These are phyloP conservation scores for Yamadazyma paraphyllophila DNA, from an alignment of 805 yeast species.

Conservation along the genomic window DNA sequence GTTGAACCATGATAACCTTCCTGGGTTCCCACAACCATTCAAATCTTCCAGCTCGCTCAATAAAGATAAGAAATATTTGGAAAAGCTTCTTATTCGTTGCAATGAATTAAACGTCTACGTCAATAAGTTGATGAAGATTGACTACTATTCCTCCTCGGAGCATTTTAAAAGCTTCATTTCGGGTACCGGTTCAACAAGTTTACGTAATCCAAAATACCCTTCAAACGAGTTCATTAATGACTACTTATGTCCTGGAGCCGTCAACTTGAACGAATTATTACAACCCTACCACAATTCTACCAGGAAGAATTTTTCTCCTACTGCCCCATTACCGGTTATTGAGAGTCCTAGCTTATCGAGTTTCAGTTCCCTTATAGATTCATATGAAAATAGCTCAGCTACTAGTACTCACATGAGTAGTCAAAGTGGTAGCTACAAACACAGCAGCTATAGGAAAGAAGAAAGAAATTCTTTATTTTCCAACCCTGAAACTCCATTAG, in stretches of 20 bases:
- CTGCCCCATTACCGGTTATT: conserved; percentile 23
- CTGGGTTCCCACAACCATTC: conserved; percentile 32
- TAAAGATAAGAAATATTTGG: conserved; percentile 15
- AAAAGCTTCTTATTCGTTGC: conserved; percentile 20
- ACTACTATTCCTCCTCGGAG: conserved; percentile 25
- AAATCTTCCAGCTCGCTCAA: conserved; percentile 6
- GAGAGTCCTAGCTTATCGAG: conserved; percentile 21
- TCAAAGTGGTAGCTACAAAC: neutral
- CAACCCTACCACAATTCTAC: conserved; percentile 7
- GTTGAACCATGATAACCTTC: conserved; percentile 18
- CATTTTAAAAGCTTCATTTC: conserved; percentile 26
- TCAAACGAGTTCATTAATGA: conserved; percentile 20
- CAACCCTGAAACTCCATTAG: conserved; percentile 7
- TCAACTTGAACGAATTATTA: conserved; percentile 16
- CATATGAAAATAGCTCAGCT: conserved; percentile 21
- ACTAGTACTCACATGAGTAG: neutral
- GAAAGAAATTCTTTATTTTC: conserved; percentile 8
- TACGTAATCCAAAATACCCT: conserved; percentile 10
- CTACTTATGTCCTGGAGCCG: conserved; percentile 20
- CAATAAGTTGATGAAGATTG: conserved; percentile 18
- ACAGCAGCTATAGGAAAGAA: neutral
- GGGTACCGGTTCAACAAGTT: neutral
- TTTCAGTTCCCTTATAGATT: conserved; percentile 28
- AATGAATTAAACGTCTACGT: conserved; percentile 26
- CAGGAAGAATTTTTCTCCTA: conserved; percentile 19